Evolutionary conservation across 1,139 yeast genomes (phyloP), one percentile per base, ranked within the genome.

Genomic region (Lodderomyces oxycetoniae): DNA sequence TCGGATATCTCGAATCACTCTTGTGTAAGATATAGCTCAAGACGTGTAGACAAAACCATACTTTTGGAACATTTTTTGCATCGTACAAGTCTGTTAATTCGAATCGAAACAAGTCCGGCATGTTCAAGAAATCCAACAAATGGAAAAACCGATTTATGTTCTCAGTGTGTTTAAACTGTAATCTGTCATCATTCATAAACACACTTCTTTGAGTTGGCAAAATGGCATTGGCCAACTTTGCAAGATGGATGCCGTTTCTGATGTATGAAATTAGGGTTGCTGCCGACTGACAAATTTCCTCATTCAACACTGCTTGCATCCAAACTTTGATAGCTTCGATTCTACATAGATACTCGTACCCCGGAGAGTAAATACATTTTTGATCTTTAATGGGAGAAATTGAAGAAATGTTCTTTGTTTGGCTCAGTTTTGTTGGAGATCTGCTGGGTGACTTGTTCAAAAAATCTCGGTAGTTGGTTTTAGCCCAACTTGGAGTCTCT

Each of bases 71-170:
- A 50, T 91, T 86, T 49, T 88, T 89, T 49, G 85, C 84, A 53
- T 91, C 97, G 57, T 88, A 93, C 28, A 91, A 67, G 59, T 91
- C 99, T 2, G 95, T 88, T 39, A 89, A 70, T 53, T 89, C 97
- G 53, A 91, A 91, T 31, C 87, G 71, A 53, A 89, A 91, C 35
- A 88, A 67, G 45, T 79, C 93, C 0, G 98, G 98, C 45, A 91
- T 78, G 22, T 77, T 79, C 44, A 87, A 71, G 42, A 67, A 74
- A 36, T 77, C 83, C 26, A 87, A 63, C 39, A 91, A 74, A 17
- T 76, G 71, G 54, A 91, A 82, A 57, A 91, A 91, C 17, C 81
- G 70, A 51, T 88, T 87, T 50, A 91, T 91, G 52, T 91, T 91
- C 53, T 93, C 97, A 0, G 96, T 87, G 54, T 88, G 96, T 42